Percentiles rank a stretch among this genome's conserved stretches.
Conservation (phyloP, 192 early-diverging fungal species). For the Rhizophlyctis rosea region DNA sequence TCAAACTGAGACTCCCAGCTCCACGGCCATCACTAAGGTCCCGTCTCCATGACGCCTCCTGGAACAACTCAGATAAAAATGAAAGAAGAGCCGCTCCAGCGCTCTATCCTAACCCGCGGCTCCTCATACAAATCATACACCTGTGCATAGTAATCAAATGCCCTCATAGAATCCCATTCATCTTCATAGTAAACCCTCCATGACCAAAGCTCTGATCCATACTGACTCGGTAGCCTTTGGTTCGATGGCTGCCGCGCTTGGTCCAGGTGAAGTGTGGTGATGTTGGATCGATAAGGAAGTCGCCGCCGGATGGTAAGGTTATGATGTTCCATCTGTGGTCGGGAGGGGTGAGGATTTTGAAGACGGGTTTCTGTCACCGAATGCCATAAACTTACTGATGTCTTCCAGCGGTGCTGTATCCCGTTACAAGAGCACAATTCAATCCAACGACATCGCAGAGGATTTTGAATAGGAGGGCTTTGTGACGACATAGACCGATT, state of each 20-base stretch:
- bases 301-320: slow-evolving; percentile 31
- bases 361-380: no score
- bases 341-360: not conserved
- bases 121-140: no score
- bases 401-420: slow-evolving; percentile 45
- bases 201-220: slow-evolving; percentile 46
- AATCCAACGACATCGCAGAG: slow-evolving; percentile 42
- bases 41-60: no score
- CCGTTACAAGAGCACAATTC: slow-evolving; percentile 49
- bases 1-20: no score
- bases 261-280: slow-evolving; percentile 54
- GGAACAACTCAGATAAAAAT: no score
- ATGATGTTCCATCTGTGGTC: slow-evolving; percentile 49
- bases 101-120: no score
- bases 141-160: no score
- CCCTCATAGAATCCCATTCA: slow-evolving; percentile 30
- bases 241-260: slow-evolving; percentile 38
- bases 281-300: slow-evolving; percentile 48
- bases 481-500: slow-evolving; percentile 50
- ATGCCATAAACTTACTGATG: slow-evolving; percentile 38
- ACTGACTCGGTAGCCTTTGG: slow-evolving; percentile 37
- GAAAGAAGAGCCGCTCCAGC: no score
- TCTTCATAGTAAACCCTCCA: slow-evolving; percentile 46
- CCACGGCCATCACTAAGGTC: no score
- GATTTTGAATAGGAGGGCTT: slow-evolving; percentile 52